Base-by-base conservation (phyloP, 2,329 filamentous ascomycete genomes). In the Diaporthe aspalathi region DNA sequence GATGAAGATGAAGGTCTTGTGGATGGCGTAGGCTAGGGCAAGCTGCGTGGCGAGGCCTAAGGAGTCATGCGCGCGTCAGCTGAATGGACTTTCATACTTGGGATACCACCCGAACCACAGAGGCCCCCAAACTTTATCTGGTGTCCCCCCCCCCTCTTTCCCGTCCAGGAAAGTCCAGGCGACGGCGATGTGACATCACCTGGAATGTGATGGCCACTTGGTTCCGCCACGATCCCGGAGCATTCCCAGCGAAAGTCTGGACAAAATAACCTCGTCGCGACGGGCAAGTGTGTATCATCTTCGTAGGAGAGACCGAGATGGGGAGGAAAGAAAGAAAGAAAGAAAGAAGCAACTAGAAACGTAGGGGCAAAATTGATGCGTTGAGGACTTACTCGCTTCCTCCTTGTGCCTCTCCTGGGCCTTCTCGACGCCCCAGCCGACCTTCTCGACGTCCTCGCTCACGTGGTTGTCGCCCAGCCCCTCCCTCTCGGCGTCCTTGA, bases 1-100 rank as follows among this genome's bases (percentile, higher is more conserved):
- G 75, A 98, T 82, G 81, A 99, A 97, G 78, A 99, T 98, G 81
- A 98, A 94, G 76, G 93, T 97, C 84, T 99, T 99, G 86, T 99
- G 96, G 71, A 99, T 94, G 35, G 95, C 95, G 79, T 99, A 99
- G 16, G 96, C 96, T 62, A 99, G 88, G 20, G 94, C 94, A 38
- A 99, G 85, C 79, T 98, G 94, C 11, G 96, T 98, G 66, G 86
- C 89, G 43, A 92, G 81, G 76, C 89, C 89, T 91, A 6, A 11
- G 32, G 56, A 50, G 45, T 68, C 67, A 68, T 50, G 32, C 32
- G 5, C 24, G 35, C 35, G 67, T 68, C 67, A 68, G 67, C 40
- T 50, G 43, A 14, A 40, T 20, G 47, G 12, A 38, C 35, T 27
- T 38, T n/a, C 6, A 16, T 29, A 68, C 45, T 60, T 49, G 32